Percentiles rank a stretch among this genome's conserved stretches.
Conservation (phyloP, 2,329 filamentous ascomycete genomes). For the Xylogone sp. region DNA sequence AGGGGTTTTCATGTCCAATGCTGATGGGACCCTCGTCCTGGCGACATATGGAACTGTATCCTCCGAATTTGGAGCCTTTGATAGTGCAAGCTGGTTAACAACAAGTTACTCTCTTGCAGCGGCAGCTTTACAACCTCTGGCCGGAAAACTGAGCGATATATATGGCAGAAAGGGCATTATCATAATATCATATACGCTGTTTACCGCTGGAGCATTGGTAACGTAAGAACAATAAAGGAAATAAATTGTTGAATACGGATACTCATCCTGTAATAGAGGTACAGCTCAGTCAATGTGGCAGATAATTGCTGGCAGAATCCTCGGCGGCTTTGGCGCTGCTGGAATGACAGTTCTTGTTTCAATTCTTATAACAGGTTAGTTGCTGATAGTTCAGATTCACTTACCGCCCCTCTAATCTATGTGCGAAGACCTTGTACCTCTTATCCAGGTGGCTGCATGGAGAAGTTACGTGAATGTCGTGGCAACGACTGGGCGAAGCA, state of each 20-base stretch:
- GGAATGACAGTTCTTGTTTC: conserved; percentile 48
- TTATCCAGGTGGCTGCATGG: conserved; percentile 50
- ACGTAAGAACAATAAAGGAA: conserved; percentile 32
- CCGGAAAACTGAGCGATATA: conserved; percentile 50
- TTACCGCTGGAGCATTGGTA: conserved; percentile 36
- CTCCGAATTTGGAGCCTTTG: conserved; percentile 55
- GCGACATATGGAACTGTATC: conserved; percentile 61
- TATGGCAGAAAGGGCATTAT: conserved; percentile 52
- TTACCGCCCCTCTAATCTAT: neutral
- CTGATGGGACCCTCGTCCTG: conserved; percentile 61
- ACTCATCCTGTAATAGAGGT: conserved; percentile 35
- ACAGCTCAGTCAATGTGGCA: conserved; percentile 42
- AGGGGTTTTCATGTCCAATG: conserved; percentile 63
- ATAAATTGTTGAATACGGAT: neutral
- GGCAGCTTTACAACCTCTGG: conserved; percentile 49
- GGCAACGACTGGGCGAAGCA: conserved; percentile 45
- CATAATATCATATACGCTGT: conserved; percentile 45
- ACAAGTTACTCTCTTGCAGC: conserved; percentile 48
- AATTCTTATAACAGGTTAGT: conserved; percentile 46
- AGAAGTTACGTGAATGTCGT: conserved; percentile 50
- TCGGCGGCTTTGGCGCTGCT: conserved; percentile 49
- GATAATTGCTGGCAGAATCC: conserved; percentile 46
- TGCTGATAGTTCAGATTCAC: conserved; percentile 10
- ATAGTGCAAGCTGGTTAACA: conserved; percentile 55
- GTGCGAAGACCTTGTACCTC: conserved; percentile 43